Conservation (phyloP, 1,139 yeast genomes). For the Geotrichum citri-aurantii region DNA sequence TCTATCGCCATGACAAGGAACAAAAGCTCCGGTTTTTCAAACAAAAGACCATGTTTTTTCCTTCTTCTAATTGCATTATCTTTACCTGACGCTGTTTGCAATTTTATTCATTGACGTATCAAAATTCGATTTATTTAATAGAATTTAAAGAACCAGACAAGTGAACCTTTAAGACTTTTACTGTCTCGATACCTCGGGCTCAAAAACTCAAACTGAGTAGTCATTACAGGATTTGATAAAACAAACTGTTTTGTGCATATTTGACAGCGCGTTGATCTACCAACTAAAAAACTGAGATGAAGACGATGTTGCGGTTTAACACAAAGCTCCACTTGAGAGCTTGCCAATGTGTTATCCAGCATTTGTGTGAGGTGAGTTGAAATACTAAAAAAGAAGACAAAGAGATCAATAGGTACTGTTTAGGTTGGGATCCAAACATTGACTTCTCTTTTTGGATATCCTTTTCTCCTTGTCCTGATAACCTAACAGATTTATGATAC, state of each 20-base stretch:
- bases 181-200: no score
- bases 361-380: not conserved
- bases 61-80: no score
- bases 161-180: no score
- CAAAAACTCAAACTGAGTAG: no score
- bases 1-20: not conserved
- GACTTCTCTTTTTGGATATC: not conserved
- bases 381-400: not conserved
- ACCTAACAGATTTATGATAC: not conserved
- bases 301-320: not conserved
- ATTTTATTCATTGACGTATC: no score
- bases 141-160: no score
- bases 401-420: not conserved
- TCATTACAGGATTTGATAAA: no score
- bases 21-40: not conserved
- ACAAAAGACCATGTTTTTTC: no score
- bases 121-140: no score
- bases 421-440: not conserved
- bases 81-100: no score
- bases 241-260: no score
- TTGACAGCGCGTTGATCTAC: no score
- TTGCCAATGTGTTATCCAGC: not conserved
- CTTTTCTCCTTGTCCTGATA: not conserved
- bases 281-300: not conserved
- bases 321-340: not conserved